Conservation (phyloP, 1,284 basidiomycete genomes). For the Exsudoporus floridanus region DNA sequence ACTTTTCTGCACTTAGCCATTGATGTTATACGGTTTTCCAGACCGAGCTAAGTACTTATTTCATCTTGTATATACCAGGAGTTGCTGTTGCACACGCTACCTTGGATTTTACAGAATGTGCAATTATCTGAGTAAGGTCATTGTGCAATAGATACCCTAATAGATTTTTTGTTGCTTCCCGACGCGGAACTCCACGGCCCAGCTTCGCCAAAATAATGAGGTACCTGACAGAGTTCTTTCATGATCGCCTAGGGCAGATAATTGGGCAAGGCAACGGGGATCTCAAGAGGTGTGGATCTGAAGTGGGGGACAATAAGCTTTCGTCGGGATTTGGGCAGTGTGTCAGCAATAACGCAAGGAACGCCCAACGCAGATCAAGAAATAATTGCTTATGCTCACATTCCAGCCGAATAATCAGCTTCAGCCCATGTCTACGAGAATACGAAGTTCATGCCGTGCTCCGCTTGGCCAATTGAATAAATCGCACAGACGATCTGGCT, state of each 20-base stretch:
- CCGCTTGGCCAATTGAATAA: constrained; percentile 13
- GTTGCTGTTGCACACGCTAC: constrained; percentile 9
- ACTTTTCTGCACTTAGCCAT: constrained; percentile 15
- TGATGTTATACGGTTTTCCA: constrained; percentile 13
- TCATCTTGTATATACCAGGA: constrained; percentile 23
- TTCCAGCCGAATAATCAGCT: constrained; percentile 4
- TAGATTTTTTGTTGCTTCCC: constrained; percentile 7
- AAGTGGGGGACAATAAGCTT: constrained; percentile 11
- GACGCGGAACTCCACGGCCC: constrained; percentile 2
- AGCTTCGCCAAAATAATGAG: constrained; percentile 3
- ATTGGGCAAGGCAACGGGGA: constrained; percentile 21
- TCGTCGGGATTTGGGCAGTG: constrained; percentile 2
- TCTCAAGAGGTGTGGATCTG: constrained; percentile 22
- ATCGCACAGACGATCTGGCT: constrained; percentile 15
- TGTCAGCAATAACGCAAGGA: constrained; percentile 3
- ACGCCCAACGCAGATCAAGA: neutral
- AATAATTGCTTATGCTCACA: neutral
- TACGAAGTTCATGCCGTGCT: constrained; percentile 2
- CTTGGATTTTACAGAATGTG: neutral
- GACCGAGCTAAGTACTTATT: constrained; percentile 12
- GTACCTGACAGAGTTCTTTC: constrained; percentile 2
- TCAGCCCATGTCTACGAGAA: neutral
- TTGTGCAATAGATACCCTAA: neutral
- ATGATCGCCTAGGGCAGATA: constrained; percentile 9
- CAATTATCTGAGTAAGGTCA: neutral